Evolutionary conservation across 139 green algal genomes (phyloP), one percentile per base, ranked within the genome.

Genomic region (Marvania coccoides): DNA sequence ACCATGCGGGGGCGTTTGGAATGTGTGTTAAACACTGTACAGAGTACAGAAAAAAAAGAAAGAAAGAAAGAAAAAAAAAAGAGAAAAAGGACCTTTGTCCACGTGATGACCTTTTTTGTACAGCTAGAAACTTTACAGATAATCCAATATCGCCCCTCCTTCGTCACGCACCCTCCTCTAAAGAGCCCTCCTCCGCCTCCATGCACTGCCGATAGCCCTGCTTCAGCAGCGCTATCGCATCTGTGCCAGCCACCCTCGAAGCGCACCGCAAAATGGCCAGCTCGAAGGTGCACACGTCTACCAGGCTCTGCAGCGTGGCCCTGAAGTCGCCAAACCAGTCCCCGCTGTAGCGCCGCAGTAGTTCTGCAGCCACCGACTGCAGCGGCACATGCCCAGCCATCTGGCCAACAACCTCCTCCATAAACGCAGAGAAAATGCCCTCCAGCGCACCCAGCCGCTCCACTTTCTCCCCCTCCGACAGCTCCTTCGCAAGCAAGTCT

Each of bases 301-400:
- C 53, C 54, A 84, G 65, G 14, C 77, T 69, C 54, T 72, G 33
- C 54, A 83, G 47, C 1, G 73, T 82, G 59, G 72, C 67, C 63
- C 72, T 78, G 58, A 83, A 81, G 35, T 81, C 58, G 4, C 75
- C 75, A 54, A 74, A 81, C 6, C 45, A 48, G 46, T 82, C 72
- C 0, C 19, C 9, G 37, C 46, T 48, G 38, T 81, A 76, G n/a
- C 71, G 51, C 4, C 51, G 58, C 9, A 83, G 67, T 42, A 83
- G 65, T 31, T 58, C 67, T 15, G 70, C 63, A 3, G 61, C 76
- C n/a, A 83, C 77, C 40, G 56, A 51, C 36, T 68, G 48, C 57
- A 83, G 53, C 3, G 77, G 77, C 5, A 83, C 65, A 24, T 75
- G 67, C 38, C 77, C 74, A 4, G 77, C 73, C 77, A 83, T 83